Evolutionary conservation across 345 rosid species (phyloP).

Genomic region (Gossypium herbaceum): DNA sequence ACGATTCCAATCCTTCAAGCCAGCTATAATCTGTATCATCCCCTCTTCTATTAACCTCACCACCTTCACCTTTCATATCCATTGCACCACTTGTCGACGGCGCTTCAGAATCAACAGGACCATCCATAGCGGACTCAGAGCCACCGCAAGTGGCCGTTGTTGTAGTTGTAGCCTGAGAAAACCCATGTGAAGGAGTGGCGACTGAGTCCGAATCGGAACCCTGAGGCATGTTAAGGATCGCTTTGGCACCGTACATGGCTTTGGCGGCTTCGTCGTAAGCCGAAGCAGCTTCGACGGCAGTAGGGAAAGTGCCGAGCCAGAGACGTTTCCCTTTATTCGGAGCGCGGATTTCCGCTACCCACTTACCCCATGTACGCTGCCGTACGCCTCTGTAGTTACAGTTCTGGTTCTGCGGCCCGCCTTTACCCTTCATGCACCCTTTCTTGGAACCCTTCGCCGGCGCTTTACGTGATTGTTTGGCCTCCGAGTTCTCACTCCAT

Average conservation of each 20-base stretch:
- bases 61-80: neutral
- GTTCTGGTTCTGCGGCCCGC: conserved; percentile 70
- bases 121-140: neutral
- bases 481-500: neutral
- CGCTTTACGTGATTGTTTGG: neutral
- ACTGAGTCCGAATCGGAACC: neutral
- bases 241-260: conserved; percentile 59
- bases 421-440: conserved; percentile 93
- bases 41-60: no score
- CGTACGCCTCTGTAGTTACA: conserved; percentile 74
- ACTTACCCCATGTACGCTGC: conserved; percentile 91
- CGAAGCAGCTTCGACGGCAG: conserved; percentile 65
- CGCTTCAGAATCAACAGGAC: neutral
- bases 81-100: neutral
- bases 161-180: neutral
- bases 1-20: neutral
- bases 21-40: neutral
- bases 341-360: conserved; percentile 92
- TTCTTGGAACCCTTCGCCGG: conserved; percentile 72
- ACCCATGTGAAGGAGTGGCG: neutral
- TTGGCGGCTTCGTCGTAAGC: conserved; percentile 84
- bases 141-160: neutral
- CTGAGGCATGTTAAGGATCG: conserved; percentile 55
- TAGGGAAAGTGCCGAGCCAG: conserved; percentile 84
- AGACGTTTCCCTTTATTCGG: conserved; percentile 58